Conservation (phyloP, 768 basidiomycete genomes). For the Daedaleopsis nitida region DNA sequence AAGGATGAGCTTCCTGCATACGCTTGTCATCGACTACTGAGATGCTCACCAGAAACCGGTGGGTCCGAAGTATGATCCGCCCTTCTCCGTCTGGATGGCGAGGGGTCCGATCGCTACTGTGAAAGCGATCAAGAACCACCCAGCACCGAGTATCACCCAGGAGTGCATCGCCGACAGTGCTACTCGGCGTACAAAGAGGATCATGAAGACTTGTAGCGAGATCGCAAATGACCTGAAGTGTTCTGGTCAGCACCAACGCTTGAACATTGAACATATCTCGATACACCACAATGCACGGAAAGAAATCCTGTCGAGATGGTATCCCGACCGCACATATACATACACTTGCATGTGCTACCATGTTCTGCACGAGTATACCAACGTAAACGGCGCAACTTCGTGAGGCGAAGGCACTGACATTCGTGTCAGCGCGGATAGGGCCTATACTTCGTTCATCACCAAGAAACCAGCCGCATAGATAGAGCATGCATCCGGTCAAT, state of each 20-base stretch:
- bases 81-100: slow-evolving; percentile 33
- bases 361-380: too few relatives aligned
- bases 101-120: slow-evolving; percentile 41
- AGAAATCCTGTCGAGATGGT: too few relatives aligned
- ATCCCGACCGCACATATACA: too few relatives aligned
- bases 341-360: too few relatives aligned
- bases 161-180: slow-evolving; percentile 15
- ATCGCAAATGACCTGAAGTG: slow-evolving; percentile 34
- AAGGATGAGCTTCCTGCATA: not conserved
- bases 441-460: too few relatives aligned
- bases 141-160: slow-evolving; percentile 32
- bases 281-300: too few relatives aligned
- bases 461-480: too few relatives aligned
- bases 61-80: slow-evolving; percentile 47
- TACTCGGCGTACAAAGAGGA: slow-evolving; percentile 41
- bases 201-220: slow-evolving; percentile 36
- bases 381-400: too few relatives aligned
- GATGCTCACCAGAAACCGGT: slow-evolving; percentile 43
- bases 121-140: slow-evolving; percentile 39
- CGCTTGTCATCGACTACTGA: not conserved
- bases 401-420: too few relatives aligned
- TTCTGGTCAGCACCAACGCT: not conserved
- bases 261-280: not conserved
- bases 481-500: too few relatives aligned
- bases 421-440: too few relatives aligned